A percentile compares a stretch with the other conserved stretches of the same genome.
Conservation (phyloP, 768 basidiomycete genomes). For the Tricholoma flavovirens region DNA sequence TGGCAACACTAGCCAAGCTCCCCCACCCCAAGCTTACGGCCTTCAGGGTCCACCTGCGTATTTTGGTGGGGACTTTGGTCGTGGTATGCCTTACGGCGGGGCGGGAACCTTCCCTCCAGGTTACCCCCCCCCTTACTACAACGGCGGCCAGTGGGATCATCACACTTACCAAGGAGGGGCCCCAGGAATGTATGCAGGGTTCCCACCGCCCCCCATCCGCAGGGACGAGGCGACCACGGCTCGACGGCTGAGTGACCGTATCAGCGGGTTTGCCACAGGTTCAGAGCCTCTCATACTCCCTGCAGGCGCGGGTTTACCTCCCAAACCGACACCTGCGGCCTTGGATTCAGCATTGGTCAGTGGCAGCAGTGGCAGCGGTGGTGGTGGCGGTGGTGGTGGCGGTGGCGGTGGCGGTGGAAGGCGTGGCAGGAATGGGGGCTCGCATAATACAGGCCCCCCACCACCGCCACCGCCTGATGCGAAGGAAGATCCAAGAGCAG, state of each 20-base stretch:
- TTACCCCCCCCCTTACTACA: conserved; percentile 42
- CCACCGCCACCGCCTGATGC: conserved; percentile 84
- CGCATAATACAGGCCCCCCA: conserved; percentile 43
- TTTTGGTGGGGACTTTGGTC: conserved; percentile 31
- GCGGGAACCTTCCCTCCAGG: conserved; percentile 28
- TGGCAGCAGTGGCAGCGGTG: conserved; percentile 37
- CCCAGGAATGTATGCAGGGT: conserved; percentile 30
- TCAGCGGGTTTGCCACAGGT: conserved; percentile 66
- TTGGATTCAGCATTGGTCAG: conserved; percentile 48
- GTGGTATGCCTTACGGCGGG: conserved; percentile 28
- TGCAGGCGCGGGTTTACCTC: conserved; percentile 68
- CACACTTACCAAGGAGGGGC: conserved; percentile 35
- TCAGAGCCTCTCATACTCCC: conserved; percentile 42
- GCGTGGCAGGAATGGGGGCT: conserved; percentile 29
- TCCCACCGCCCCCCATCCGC: conserved; percentile 36
- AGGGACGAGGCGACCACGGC: conserved; percentile 55
- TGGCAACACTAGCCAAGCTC: conserved; percentile 61
- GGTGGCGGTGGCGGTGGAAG: conserved; percentile 33
- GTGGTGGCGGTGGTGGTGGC: conserved; percentile 37
- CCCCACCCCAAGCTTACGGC: conserved; percentile 83
- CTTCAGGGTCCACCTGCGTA: conserved; percentile 56
- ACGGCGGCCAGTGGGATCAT: conserved; percentile 39
- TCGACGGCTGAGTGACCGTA: conserved; percentile 71
- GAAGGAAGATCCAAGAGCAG: conserved; percentile 89
- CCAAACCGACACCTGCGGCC: conserved; percentile 61